A percentile compares a stretch with the other conserved stretches of the same genome.
Evolutionary conservation across 139 green algal species (phyloP).

Genomic region (Micractinium sp.): DNA sequence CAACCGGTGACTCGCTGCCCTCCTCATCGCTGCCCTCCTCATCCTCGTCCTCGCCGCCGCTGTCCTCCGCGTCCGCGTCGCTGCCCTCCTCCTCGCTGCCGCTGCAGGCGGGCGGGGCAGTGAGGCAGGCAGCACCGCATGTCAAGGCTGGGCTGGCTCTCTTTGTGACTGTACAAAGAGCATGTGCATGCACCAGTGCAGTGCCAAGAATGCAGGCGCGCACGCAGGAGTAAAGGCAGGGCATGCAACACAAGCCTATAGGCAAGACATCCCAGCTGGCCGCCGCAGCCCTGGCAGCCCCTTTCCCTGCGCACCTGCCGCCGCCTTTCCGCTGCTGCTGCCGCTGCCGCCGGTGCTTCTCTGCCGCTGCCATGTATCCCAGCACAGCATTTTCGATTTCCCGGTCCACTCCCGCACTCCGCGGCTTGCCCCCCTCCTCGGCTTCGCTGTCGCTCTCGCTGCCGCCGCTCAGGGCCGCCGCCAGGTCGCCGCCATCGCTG

Average conservation of each 20-base stretch:
- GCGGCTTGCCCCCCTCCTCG: conserved; percentile 44
- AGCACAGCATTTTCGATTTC: conserved; percentile 64
- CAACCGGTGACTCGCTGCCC: not conserved
- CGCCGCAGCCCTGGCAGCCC: too few relatives aligned
- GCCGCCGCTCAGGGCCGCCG: conserved; percentile 9
- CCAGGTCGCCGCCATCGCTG: conserved; percentile 19
- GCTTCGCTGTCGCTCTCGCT: conserved; percentile 24
- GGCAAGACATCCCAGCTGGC: too few relatives aligned
- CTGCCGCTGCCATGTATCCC: conserved; percentile 52
- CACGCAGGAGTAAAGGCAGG: not conserved
- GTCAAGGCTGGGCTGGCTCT: not conserved
- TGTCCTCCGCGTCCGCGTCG: not conserved
- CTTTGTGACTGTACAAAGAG: too few relatives aligned
- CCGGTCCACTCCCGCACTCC: conserved; percentile 43
- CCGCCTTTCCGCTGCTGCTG: not conserved
- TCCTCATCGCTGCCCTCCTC: not conserved
- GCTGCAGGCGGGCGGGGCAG: not conserved
- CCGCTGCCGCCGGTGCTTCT: not conserved
- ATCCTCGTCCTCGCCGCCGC: conserved; percentile 33
- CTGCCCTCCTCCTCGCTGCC: conserved; percentile 35
- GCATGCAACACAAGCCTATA: not conserved
- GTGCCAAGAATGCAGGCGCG: too few relatives aligned
- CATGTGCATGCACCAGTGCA: too few relatives aligned
- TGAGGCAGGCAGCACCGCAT: too few relatives aligned
- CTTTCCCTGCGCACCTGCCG: not conserved